Evolutionary conservation across 2,329 filamentous ascomycete genomes (phyloP).

Genomic region (Colletotrichum sp.): DNA sequence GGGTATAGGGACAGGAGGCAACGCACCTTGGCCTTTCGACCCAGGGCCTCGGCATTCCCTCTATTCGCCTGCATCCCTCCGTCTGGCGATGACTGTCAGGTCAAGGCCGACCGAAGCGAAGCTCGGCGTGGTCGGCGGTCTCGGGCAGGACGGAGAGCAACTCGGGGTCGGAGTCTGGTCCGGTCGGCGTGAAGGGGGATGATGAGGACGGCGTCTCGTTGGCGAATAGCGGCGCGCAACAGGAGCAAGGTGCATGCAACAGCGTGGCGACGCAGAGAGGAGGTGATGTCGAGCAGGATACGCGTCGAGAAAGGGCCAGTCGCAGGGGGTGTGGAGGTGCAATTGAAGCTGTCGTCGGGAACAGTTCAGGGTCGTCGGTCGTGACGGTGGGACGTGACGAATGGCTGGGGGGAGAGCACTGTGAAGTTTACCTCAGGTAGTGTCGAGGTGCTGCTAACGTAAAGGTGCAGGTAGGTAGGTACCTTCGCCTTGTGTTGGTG

Average conservation of each 20-base stretch:
- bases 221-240: neutral
- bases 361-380: neutral
- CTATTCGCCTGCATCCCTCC: constrained; percentile 59
- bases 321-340: neutral
- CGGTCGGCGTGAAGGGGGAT: neutral
- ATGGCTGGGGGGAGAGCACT: neutral
- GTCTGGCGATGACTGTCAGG: constrained; percentile 14
- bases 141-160: neutral
- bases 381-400: neutral
- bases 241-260: constrained; percentile 1
- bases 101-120: constrained; percentile 17
- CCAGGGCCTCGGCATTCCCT: constrained; percentile 62
- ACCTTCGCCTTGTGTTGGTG: neutral
- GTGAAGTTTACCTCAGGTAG: neutral
- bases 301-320: neutral
- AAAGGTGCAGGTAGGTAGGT: neutral
- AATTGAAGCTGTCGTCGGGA: constrained; percentile 3
- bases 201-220: neutral
- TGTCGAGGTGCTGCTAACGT: neutral
- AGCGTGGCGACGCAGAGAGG: neutral
- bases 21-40: constrained; percentile 65
- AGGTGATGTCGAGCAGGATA: neutral
- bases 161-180: neutral
- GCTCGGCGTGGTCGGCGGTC: neutral
- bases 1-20: neutral